Base-by-base conservation (phyloP, 352 stramenopile genomes). In the Pythium sukuiense region DNA sequence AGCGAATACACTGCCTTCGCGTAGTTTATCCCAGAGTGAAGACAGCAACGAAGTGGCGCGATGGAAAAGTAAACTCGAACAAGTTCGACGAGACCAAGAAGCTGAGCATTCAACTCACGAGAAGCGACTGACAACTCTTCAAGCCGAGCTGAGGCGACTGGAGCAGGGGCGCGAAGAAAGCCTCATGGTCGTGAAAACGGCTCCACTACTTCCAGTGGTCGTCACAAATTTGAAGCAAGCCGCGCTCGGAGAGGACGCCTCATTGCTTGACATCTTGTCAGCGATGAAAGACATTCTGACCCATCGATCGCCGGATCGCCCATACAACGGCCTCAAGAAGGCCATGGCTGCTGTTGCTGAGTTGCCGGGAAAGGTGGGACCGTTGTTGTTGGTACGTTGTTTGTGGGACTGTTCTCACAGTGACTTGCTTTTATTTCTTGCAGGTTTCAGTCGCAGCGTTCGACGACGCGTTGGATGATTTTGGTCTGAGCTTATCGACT, bases 241-340 rank as follows among this genome's bases (percentile, higher is more conserved):
- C 2, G 32, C 59, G 1, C 77, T 93, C 20, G 63, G 66, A 20
- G 59, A 41, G 0, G 72, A 84, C 8, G 81, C 83, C 0, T 88
- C 81, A 20, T 81, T 76, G 2, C 68, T 85, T 43, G 83, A 92
- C 27, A 82, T 93, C 29, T 60, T 92, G 0, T 82, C 80, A n/a
- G 67, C 73, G 0, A 93, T 93, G 70, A 86, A 84, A 27, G 77
- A 84, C 14, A 91, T 92, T 61, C 55, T 93, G 24, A 64, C 54
- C 8, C 73, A 55, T 54, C 72, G 85, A 24, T 94, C 79, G 29
- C 70, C 82, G 16, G 74, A 87, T 27, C 61, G 82, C 30, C 85
- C 85, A 3, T 94, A 92, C 59, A 90, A 92, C 41, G 83, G 85
- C 0, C 76, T 94, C 41, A 94, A 92, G 61, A 94, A 94, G 61